phyloP scores from a whole-genome alignment of 2,329 filamentous ascomycete genomes.

The Ramularia endophylla region DNA sequence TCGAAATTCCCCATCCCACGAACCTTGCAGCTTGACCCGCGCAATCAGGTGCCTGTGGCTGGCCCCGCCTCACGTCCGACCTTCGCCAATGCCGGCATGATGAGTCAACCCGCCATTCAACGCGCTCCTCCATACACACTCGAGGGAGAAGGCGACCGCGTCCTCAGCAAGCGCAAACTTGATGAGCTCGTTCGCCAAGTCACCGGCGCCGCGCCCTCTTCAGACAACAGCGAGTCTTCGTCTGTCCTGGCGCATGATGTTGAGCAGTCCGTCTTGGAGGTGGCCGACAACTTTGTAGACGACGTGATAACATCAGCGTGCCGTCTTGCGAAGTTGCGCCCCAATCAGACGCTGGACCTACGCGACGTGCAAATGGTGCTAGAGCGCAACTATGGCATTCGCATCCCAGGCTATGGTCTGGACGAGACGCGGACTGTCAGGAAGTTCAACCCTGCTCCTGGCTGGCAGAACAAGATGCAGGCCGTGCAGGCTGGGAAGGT shows the following conservation, averaged over 20 bases:
- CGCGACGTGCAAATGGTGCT: conserved; percentile 53
- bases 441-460: conserved; percentile 81
- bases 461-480: conserved; percentile 96
- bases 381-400: conserved; percentile 64
- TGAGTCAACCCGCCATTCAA: conserved; percentile 78
- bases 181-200: conserved; percentile 94
- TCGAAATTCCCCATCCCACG: conserved; percentile 79
- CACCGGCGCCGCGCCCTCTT: conserved; percentile 70
- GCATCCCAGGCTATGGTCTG: conserved; percentile 86
- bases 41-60: conserved; percentile 66
- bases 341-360: conserved; percentile 81
- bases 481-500: conserved; percentile 91
- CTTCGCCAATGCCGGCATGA: conserved; percentile 73
- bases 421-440: conserved; percentile 92
- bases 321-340: conserved; percentile 85
- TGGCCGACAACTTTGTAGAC: conserved; percentile 94
- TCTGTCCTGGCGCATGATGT: conserved; percentile 80
- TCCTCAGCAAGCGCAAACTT: conserved; percentile 96
- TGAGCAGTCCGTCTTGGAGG: conserved; percentile 86
- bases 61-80: conserved; percentile 75
- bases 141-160: conserved; percentile 84
- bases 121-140: conserved; percentile 79
- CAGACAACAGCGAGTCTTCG: conserved; percentile 51
- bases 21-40: conserved; percentile 64
- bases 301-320: conserved; percentile 82